phyloP scores from a whole-genome alignment of 345 rosid genomes.

The Citrus reticulata region DNA sequence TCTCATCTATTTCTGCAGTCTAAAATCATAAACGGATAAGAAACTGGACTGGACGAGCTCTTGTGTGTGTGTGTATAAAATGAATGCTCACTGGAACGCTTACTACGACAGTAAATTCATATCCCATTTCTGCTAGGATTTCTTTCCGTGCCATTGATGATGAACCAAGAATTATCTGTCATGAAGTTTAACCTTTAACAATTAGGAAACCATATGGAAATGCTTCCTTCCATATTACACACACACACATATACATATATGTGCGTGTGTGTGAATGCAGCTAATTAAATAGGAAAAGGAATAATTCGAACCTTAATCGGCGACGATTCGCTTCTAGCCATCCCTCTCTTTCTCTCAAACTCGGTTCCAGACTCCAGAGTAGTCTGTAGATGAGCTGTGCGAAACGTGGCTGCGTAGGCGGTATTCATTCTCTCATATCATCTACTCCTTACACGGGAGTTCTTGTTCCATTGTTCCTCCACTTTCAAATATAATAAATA shows the following conservation, averaged over 20 bases:
- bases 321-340: slow-evolving; percentile 16
- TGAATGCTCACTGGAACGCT: background rate
- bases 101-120: slow-evolving; percentile 67
- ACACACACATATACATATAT: too few relatives aligned
- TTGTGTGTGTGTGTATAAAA: background rate
- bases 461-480: background rate
- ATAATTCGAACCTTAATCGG: slow-evolving; percentile 24
- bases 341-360: slow-evolving; percentile 5
- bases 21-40: slow-evolving; percentile 13
- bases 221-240: too few relatives aligned
- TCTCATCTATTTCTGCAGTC: slow-evolving; percentile 96
- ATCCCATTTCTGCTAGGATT: slow-evolving; percentile 87
- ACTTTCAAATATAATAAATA: background rate
- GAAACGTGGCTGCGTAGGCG: background rate
- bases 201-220: background rate
- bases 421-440: background rate
- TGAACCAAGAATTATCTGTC: slow-evolving; percentile 81
- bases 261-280: too few relatives aligned
- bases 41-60: background rate
- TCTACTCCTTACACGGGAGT: background rate
- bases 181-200: background rate
- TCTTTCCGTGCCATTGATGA: slow-evolving; percentile 64
- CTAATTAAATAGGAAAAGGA: background rate
- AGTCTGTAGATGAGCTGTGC: slow-evolving; percentile 6
- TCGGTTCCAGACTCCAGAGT: slow-evolving; percentile 7